phyloP scores from a whole-genome alignment of 768 basidiomycete genomes.

The Leccinum fibrillosum region DNA sequence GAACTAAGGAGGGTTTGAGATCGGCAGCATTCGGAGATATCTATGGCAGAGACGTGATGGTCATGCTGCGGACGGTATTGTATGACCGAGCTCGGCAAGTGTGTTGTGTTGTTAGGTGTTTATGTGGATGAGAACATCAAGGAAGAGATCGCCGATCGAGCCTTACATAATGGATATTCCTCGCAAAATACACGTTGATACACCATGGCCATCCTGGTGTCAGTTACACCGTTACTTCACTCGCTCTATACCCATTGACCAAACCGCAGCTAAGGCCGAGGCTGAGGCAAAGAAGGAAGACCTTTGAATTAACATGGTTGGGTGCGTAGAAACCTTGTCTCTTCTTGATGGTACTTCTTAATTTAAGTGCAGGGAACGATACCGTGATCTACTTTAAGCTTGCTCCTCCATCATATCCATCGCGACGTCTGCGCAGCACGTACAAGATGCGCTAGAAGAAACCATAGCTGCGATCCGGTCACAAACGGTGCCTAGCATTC shows the following conservation, averaged over 20 bases:
- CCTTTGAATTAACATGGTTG: slow-evolving; percentile 77
- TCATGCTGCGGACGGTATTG: slow-evolving; percentile 45
- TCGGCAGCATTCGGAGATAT: slow-evolving; percentile 41
- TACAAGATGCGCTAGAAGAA: slow-evolving; percentile 61
- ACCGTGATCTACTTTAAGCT: slow-evolving; percentile 82
- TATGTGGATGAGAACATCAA: slow-evolving; percentile 41
- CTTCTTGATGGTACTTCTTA: slow-evolving; percentile 37
- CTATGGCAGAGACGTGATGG: slow-evolving; percentile 40
- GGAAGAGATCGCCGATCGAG: slow-evolving; percentile 35
- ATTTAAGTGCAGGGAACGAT: slow-evolving; percentile 75
- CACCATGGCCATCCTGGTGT: too few relatives aligned
- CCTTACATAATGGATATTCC: slow-evolving; percentile 28
- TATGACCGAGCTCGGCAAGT: slow-evolving; percentile 52
- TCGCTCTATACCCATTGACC: not conserved
- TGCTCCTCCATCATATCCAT: slow-evolving; percentile 83
- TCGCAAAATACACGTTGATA: slow-evolving; percentile 60
- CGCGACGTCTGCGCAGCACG: slow-evolving; percentile 61
- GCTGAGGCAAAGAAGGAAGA: slow-evolving; percentile 88
- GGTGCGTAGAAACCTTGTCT: slow-evolving; percentile 53
- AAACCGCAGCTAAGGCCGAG: slow-evolving; percentile 51
- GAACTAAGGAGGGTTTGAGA: not conserved
- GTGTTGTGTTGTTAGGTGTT: slow-evolving; percentile 35
- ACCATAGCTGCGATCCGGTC: slow-evolving; percentile 51
- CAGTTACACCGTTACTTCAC: slow-evolving; percentile 43
- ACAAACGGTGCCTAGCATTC: slow-evolving; percentile 43